Conservation (phyloP, 768 basidiomycete genomes). For the Chalciporus chontae region DNA sequence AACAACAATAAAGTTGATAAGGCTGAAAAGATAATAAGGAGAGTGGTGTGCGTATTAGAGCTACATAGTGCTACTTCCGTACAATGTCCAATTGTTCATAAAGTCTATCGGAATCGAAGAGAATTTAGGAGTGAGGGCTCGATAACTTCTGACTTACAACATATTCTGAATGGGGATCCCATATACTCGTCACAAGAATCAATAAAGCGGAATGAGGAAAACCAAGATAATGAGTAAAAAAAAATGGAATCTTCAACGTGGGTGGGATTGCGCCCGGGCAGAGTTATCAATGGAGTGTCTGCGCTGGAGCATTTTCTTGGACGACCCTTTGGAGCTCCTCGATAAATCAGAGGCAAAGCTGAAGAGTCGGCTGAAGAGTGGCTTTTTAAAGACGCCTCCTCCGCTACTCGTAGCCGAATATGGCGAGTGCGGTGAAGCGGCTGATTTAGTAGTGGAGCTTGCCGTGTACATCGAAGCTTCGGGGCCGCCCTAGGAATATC, state of each 20-base stretch:
- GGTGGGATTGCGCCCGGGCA: constrained; percentile 19
- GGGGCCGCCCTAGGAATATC: constrained; percentile 34
- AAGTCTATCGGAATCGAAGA: constrained; percentile 19
- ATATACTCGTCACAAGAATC: constrained; percentile 2
- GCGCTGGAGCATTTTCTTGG: constrained; percentile 40
- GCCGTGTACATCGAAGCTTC: constrained; percentile 54
- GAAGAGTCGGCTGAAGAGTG: constrained; percentile 62
- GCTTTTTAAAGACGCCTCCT: constrained; percentile 42
- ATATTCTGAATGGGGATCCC: constrained; percentile 4
- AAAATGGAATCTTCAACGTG: constrained; percentile 14
- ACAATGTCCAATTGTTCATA: constrained; percentile 16
- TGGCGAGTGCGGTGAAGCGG: constrained; percentile 45
- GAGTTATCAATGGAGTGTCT: constrained; percentile 47
- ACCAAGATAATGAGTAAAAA: background rate
- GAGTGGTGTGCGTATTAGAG: constrained; percentile 26
- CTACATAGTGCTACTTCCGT: constrained; percentile 23
- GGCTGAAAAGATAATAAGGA: constrained; percentile 10
- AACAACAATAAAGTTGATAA: background rate
- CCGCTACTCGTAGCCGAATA: constrained; percentile 25
- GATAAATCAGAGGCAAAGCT: constrained; percentile 46
- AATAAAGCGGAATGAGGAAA: constrained; percentile 1
- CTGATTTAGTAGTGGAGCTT: constrained; percentile 56
- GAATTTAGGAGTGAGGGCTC: constrained; percentile 13
- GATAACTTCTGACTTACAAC: constrained; percentile 1
- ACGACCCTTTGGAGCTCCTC: constrained; percentile 21